phyloP scores from a whole-genome alignment of 75 land plant species.

The Selaginella moellendorffii region DNA sequence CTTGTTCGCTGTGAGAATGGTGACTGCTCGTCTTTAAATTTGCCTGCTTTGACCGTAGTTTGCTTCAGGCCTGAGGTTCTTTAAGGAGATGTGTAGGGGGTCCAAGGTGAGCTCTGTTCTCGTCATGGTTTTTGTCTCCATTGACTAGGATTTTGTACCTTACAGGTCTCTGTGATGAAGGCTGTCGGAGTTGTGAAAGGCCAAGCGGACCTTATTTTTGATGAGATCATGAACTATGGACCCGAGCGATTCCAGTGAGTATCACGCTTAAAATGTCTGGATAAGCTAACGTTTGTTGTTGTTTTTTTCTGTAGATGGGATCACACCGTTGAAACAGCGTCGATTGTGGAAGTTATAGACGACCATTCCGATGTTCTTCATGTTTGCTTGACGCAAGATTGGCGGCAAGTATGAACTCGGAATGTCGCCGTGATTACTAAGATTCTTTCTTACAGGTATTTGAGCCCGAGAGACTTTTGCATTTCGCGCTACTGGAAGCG shows the following conservation, averaged over 20 bases:
- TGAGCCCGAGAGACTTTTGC: constrained; percentile 18
- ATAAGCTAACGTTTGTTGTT: background rate
- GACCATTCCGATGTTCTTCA: background rate
- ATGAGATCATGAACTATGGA: background rate
- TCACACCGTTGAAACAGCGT: background rate
- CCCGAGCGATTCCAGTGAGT: background rate
- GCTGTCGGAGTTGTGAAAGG: background rate
- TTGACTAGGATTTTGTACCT: background rate
- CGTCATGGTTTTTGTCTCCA: background rate
- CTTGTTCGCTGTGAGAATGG: background rate
- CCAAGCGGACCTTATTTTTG: background rate
- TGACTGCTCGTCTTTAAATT: background rate
- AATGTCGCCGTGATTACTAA: background rate
- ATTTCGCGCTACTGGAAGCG: constrained; percentile 20
- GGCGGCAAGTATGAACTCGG: background rate
- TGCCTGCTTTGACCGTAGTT: background rate
- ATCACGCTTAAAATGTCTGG: background rate
- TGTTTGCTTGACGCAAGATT: background rate
- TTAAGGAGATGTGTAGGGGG: background rate
- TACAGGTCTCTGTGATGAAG: background rate
- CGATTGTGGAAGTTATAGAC: background rate
- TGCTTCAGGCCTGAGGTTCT: background rate
- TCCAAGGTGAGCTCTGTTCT: background rate
- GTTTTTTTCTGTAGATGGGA: background rate
- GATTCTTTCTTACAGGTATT: background rate